These are phyloP conservation scores for Alternaria alternata DNA, from an alignment of 2,329 filamentous ascomycete species.

Conservation along the genomic window DNA sequence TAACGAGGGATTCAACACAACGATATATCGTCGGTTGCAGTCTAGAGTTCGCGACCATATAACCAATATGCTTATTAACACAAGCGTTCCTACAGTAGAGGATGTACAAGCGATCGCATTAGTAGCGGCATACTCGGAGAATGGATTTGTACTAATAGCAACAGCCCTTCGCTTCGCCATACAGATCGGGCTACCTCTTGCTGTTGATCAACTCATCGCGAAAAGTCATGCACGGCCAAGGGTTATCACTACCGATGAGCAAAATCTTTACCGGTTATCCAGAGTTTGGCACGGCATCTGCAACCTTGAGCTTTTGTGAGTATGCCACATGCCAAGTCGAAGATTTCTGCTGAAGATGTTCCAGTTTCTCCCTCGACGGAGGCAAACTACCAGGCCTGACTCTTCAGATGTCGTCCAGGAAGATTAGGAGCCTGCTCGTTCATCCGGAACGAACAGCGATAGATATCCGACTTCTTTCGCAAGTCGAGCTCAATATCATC, in stretches of 20 bases:
- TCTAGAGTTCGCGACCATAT: slow-evolving; percentile 50
- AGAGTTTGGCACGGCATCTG: slow-evolving; percentile 63
- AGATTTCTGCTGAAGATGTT: slow-evolving; percentile 1
- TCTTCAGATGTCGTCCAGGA: slow-evolving; percentile 49
- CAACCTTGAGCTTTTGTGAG: slow-evolving; percentile 58
- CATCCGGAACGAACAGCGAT: slow-evolving; percentile 56
- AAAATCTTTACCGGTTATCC: slow-evolving; percentile 45
- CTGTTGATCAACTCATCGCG: slow-evolving; percentile 54
- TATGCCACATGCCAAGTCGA: background rate
- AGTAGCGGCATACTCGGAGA: slow-evolving; percentile 62
- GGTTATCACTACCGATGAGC: slow-evolving; percentile 33
- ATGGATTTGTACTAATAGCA: slow-evolving; percentile 60
- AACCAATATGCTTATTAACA: slow-evolving; percentile 58
- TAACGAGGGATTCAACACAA: slow-evolving; percentile 53
- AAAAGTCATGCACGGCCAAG: slow-evolving; percentile 15
- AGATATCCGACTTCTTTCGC: slow-evolving; percentile 62
- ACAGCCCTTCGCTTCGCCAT: slow-evolving; percentile 62
- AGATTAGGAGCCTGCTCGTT: slow-evolving; percentile 57
- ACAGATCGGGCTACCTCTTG: slow-evolving; percentile 54
- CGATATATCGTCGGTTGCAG: slow-evolving; percentile 47
- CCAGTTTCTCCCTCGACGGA: slow-evolving; percentile 55
- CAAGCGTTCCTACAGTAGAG: slow-evolving; percentile 54
- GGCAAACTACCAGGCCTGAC: slow-evolving; percentile 56
- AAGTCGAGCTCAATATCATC: slow-evolving; percentile 60
- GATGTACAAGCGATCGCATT: slow-evolving; percentile 62